phyloP scores from a whole-genome alignment of 2,329 filamentous ascomycete species.

The Colletotrichum orchidophilum region DNA sequence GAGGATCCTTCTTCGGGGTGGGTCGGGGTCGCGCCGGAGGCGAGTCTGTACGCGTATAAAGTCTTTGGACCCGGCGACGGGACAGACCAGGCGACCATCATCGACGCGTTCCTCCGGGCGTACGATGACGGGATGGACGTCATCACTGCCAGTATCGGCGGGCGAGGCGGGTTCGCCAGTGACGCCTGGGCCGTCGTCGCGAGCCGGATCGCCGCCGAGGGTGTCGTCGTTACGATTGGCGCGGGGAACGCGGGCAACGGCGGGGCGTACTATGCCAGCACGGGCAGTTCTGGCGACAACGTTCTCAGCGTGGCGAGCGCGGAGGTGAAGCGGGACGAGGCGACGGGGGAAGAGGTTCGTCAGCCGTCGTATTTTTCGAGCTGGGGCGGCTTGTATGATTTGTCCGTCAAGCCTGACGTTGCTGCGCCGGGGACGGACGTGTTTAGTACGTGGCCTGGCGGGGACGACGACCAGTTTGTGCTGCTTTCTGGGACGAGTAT shows the following conservation, averaged over 20 bases:
- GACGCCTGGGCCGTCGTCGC: slow-evolving; percentile 50
- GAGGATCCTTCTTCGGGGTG: slow-evolving; percentile 32
- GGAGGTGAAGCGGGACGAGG: slow-evolving; percentile 26
- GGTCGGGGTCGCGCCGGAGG: slow-evolving; percentile 39
- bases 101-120: slow-evolving; percentile 39
- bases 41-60: slow-evolving; percentile 37
- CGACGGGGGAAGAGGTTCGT: background rate
- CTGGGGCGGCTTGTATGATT: slow-evolving; percentile 44
- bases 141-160: slow-evolving; percentile 39
- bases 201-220: slow-evolving; percentile 51
- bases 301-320: slow-evolving; percentile 53
- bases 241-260: slow-evolving; percentile 51
- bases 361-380: slow-evolving; percentile 49
- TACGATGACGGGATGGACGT: slow-evolving; percentile 43
- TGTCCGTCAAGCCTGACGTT: slow-evolving; percentile 54
- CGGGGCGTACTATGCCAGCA: slow-evolving; percentile 50
- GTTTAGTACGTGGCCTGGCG: slow-evolving; percentile 48
- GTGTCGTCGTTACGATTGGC: slow-evolving; percentile 52
- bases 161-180: slow-evolving; percentile 40
- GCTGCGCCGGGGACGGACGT: slow-evolving; percentile 51
- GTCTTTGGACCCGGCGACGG: slow-evolving; percentile 36
- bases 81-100: slow-evolving; percentile 29
- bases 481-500: slow-evolving; percentile 59
- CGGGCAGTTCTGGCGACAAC: slow-evolving; percentile 48
- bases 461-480: slow-evolving; percentile 42